phyloP scores from a whole-genome alignment of 805 yeast genomes.

The Wickerhamiella azyma region DNA sequence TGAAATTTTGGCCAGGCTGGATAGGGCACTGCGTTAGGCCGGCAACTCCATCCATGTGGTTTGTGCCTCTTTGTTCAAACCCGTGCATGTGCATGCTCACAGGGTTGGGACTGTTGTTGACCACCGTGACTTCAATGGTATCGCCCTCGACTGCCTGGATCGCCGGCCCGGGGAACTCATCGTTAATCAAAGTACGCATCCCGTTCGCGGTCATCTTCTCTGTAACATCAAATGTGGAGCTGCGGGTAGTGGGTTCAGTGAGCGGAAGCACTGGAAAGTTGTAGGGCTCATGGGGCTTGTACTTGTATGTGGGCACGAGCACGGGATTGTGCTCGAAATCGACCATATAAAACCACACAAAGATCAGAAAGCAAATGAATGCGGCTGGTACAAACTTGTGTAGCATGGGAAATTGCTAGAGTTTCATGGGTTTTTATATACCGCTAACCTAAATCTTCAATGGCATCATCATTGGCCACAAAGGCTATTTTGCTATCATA shows the following conservation, averaged over 20 bases:
- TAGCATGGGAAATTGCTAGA: not conserved
- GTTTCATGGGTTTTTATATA: not conserved
- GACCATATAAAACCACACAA: not conserved
- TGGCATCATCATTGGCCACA: constrained; percentile 21
- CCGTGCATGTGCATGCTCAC: constrained; percentile 45
- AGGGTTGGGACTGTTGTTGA: constrained; percentile 27
- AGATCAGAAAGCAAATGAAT: not conserved
- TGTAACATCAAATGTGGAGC: constrained; percentile 15
- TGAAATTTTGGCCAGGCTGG: constrained; percentile 30
- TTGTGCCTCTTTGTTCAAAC: constrained; percentile 33
- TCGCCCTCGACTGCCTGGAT: constrained; percentile 31
- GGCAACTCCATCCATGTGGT: constrained; percentile 38
- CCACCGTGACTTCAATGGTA: constrained; percentile 26
- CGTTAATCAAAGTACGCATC: constrained; percentile 29
- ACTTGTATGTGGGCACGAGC: constrained; percentile 7
- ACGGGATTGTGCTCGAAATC: not conserved
- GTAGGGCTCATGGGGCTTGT: constrained; percentile 1
- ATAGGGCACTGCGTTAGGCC: constrained; percentile 40
- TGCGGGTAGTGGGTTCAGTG: constrained; percentile 11
- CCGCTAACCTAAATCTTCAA: constrained; percentile 22
- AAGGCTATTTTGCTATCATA: constrained; percentile 27
- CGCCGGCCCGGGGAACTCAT: constrained; percentile 38
- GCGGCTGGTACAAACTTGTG: constrained; percentile 13
- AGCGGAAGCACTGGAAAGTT: not conserved
- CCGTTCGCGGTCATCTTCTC: constrained; percentile 26